phyloP scores from a whole-genome alignment of 345 rosid species.

The Syzygium aromaticum region DNA sequence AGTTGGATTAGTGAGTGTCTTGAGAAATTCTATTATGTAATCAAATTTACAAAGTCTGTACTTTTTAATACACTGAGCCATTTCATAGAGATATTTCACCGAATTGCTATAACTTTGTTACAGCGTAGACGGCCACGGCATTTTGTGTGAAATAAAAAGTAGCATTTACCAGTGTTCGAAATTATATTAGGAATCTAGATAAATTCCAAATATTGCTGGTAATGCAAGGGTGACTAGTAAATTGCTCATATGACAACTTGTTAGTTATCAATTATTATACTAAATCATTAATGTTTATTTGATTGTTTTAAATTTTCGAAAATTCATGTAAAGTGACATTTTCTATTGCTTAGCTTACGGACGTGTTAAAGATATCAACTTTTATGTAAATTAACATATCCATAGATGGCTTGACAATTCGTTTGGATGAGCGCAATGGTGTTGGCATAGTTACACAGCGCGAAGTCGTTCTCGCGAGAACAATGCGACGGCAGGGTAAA shows the following conservation, averaged over 20 bases:
- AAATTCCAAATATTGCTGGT: neutral
- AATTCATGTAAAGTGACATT: neutral
- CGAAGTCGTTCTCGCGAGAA: too few species aligned
- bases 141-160: neutral
- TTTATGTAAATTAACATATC: neutral
- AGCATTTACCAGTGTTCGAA: neutral
- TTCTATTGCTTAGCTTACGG: neutral
- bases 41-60: neutral
- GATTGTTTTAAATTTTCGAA: neutral
- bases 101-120: neutral
- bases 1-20: neutral
- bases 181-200: too few species aligned
- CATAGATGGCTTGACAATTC: neutral
- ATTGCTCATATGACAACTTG: neutral
- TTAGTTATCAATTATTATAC: neutral
- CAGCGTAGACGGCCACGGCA: neutral
- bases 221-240: neutral
- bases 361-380: neutral
- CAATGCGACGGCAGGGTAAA: too few species aligned
- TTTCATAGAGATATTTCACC: neutral
- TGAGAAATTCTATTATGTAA: neutral
- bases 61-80: neutral
- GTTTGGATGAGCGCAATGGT: too few species aligned
- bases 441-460: too few species aligned
- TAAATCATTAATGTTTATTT: neutral